These are phyloP conservation scores for Comarum palustre DNA, from an alignment of 306 rosid genomes.

Conservation along the genomic window DNA sequence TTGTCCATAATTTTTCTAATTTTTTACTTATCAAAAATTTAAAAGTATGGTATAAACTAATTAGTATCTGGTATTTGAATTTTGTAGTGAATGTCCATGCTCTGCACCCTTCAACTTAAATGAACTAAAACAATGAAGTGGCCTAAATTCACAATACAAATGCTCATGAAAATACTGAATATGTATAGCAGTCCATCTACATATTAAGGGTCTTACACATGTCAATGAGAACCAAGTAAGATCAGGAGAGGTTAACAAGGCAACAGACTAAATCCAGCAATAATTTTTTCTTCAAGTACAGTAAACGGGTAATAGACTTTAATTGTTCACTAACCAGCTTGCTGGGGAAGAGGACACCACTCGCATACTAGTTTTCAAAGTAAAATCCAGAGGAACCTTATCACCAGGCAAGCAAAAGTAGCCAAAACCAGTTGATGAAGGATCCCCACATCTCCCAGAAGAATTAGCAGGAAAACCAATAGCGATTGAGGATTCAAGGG, in stretches of 20 bases:
- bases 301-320: background rate
- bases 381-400: slow-evolving; percentile 85
- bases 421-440: slow-evolving; percentile 35
- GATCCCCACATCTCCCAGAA: slow-evolving; percentile 35
- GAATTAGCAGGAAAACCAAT: slow-evolving; percentile 45
- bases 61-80: background rate
- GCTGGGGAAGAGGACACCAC: slow-evolving; percentile 56
- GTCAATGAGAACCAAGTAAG: background rate
- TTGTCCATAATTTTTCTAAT: background rate
- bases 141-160: background rate
- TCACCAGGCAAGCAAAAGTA: slow-evolving; percentile 54
- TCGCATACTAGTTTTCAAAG: slow-evolving; percentile 73
- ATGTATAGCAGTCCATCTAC: background rate
- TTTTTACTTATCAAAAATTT: background rate
- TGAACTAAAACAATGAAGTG: background rate
- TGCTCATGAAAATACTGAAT: background rate
- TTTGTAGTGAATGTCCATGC: background rate
- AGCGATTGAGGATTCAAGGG: slow-evolving; percentile 29
- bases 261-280: background rate
- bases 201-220: background rate
- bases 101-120: background rate
- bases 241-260: background rate
- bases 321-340: slow-evolving; percentile 47
- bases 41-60: background rate
- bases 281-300: background rate